Conservation (phyloP, 2,329 filamentous ascomycete genomes). For the Fusarium gaditjirri region DNA sequence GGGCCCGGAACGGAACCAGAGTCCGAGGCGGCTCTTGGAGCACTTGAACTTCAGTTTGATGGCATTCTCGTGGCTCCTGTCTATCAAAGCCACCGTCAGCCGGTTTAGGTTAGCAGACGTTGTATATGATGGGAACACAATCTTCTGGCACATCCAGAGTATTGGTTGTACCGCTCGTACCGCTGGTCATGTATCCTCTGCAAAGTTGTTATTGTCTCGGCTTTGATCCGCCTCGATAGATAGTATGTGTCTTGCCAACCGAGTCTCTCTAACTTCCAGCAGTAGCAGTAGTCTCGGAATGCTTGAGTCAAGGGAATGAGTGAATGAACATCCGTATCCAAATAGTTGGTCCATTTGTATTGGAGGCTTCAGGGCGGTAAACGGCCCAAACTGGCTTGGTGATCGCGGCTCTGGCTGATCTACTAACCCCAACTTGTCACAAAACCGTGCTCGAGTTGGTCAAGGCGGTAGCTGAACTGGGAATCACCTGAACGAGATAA, state of each 20-base stretch:
- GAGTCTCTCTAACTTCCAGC: not conserved
- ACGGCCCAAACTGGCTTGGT: conserved; percentile 24
- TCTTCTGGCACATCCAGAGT: conserved; percentile 8
- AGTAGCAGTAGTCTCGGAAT: conserved; percentile 20
- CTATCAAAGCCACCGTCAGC: not conserved
- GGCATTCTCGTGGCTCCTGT: conserved; percentile 8
- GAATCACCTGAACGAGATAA: conserved; percentile 33
- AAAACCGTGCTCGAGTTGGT: conserved; percentile 20
- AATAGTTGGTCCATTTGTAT: conserved; percentile 7
- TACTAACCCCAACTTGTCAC: conserved; percentile 23
- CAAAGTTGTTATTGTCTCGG: conserved; percentile 17
- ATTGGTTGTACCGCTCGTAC: conserved; percentile 17
- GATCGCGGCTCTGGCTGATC: conserved; percentile 26
- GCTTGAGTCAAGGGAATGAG: conserved; percentile 38
- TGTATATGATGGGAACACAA: not conserved
- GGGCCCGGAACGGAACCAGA: conserved; percentile 1
- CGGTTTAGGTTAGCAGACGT: not conserved
- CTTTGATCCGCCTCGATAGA: conserved; percentile 23
- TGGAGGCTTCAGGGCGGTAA: conserved; percentile 19
- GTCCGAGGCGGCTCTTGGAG: conserved; percentile 1
- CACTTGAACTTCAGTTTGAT: not conserved
- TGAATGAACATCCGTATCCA: conserved; percentile 8
- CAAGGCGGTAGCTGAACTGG: conserved; percentile 27
- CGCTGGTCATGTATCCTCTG: conserved; percentile 5
- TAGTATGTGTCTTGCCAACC: conserved; percentile 30